These are phyloP conservation scores for Cladosporium sp. DNA, from an alignment of 2,329 filamentous ascomycete species.

Conservation along the genomic window DNA sequence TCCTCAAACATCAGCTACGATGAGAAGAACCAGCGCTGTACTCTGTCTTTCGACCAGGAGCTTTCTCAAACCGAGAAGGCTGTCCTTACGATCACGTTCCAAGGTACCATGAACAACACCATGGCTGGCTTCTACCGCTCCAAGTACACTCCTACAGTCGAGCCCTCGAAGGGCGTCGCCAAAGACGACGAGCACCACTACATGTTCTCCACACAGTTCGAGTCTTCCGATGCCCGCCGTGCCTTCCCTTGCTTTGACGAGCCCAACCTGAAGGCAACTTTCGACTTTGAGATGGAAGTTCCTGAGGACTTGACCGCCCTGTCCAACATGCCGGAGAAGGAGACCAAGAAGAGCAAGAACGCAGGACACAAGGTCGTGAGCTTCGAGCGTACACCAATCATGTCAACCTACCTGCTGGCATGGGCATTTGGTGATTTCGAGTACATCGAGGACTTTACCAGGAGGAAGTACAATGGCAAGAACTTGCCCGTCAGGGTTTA, in stretches of 20 bases:
- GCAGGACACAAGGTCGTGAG: conserved; percentile 60
- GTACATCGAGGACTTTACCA: conserved; percentile 87
- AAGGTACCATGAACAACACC: conserved; percentile 82
- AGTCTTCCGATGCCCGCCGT: conserved; percentile 88
- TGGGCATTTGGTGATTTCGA: conserved; percentile 98
- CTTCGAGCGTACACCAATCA: conserved; percentile 80
- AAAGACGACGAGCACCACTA: conserved; percentile 61
- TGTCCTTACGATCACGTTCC: conserved; percentile 65
- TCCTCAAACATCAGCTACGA: conserved; percentile 73
- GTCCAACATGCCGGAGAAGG: conserved; percentile 92
- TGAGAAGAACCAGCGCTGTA: conserved; percentile 76
- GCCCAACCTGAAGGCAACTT: conserved; percentile 93
- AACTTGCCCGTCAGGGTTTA: conserved; percentile 91
- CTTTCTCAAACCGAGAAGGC: conserved; percentile 65
- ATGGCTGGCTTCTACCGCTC: conserved; percentile 94
- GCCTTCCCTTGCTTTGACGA: conserved; percentile 99
- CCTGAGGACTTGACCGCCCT: conserved; percentile 83
- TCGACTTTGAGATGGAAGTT: conserved; percentile 89
- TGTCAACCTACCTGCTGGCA: conserved; percentile 84
- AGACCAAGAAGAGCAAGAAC: conserved; percentile 64
- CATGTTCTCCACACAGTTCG: conserved; percentile 93
- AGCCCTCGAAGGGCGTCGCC: conserved; percentile 72
- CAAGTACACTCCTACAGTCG: conserved; percentile 78
- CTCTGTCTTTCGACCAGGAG: conserved; percentile 69
- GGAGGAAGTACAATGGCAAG: conserved; percentile 86